Evolutionary conservation across 2,329 filamentous ascomycete genomes (phyloP).

Genomic region (Leptographium wingfieldii): DNA sequence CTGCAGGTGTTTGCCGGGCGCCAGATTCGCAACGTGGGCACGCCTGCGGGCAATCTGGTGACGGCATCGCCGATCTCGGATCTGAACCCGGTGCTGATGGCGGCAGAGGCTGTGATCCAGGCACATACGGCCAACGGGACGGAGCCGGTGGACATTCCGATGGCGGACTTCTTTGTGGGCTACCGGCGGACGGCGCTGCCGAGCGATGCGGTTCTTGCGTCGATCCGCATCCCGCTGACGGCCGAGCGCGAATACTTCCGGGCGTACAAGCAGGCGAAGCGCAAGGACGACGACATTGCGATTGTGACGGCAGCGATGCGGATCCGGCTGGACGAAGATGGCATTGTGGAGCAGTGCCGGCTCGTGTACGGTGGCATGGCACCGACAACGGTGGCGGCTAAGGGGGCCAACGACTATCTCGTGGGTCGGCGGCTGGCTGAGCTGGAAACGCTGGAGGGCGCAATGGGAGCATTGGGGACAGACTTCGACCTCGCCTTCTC

Average conservation of each 20-base stretch:
- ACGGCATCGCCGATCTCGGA: constrained; percentile 96
- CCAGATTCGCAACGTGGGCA: constrained; percentile 96
- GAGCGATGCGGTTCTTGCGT: constrained; percentile 70
- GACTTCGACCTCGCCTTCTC: constrained; percentile 85
- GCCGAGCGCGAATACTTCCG: constrained; percentile 72
- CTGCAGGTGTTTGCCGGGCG: constrained; percentile 88
- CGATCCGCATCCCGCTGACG: constrained; percentile 72
- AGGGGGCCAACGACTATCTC: constrained; percentile 61
- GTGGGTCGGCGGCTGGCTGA: constrained; percentile 69
- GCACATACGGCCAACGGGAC: constrained; percentile 49
- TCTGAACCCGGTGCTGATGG: constrained; percentile 86
- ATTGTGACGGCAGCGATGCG: constrained; percentile 85
- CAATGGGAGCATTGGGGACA: constrained; percentile 76
- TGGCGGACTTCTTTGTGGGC: constrained; percentile 84
- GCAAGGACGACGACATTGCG: constrained; percentile 96
- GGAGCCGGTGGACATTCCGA: constrained; percentile 59
- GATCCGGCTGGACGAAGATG: constrained; percentile 51
- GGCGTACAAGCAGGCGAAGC: constrained; percentile 91
- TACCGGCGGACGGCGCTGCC: constrained; percentile 78
- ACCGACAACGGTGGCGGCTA: constrained; percentile 77
- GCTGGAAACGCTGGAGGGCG: constrained; percentile 71
- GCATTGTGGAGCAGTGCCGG: constrained; percentile 60
- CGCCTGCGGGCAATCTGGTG: constrained; percentile 83
- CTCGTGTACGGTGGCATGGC: constrained; percentile 95
- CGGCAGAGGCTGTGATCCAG: constrained; percentile 67